phyloP scores from a whole-genome alignment of 1,284 basidiomycete genomes.

The Neolentinus lepideus region DNA sequence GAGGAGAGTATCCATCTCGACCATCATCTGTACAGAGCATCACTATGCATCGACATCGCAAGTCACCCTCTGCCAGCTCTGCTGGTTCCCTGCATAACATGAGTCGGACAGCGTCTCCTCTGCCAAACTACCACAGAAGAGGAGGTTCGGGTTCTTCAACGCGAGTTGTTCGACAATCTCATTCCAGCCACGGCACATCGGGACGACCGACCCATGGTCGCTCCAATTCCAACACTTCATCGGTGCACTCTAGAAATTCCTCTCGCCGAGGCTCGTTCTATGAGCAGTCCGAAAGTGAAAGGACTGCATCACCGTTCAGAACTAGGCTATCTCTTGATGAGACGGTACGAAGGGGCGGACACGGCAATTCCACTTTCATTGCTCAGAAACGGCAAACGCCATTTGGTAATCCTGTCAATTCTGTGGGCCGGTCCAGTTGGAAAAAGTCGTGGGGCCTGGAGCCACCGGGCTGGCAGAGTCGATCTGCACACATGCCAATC shows the following conservation, averaged over 20 bases:
- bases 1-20: constrained; percentile 63
- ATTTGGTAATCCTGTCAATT: constrained; percentile 50
- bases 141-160: constrained; percentile 72
- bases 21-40: constrained; percentile 72
- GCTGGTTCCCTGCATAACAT: constrained; percentile 52
- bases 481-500: constrained; percentile 59
- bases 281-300: constrained; percentile 63
- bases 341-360: constrained; percentile 34
- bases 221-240: constrained; percentile 68
- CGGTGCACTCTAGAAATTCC: constrained; percentile 60
- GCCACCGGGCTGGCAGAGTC: constrained; percentile 76
- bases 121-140: constrained; percentile 64
- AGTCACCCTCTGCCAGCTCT: constrained; percentile 71
- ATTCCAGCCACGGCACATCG: constrained; percentile 29
- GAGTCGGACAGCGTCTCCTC: constrained; percentile 51
- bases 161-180: constrained; percentile 62
- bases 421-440: constrained; percentile 69
- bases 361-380: constrained; percentile 50
- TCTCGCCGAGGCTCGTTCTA: constrained; percentile 72
- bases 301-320: constrained; percentile 48
- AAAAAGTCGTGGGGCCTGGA: constrained; percentile 82
- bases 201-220: constrained; percentile 43
- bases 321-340: constrained; percentile 41
- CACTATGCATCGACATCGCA: constrained; percentile 55
- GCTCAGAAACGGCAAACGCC: constrained; percentile 69